A percentile compares a stretch with the other conserved stretches of the same genome.
Evolutionary conservation across 768 basidiomycete genomes (phyloP).

Genomic region (Russula abietina): DNA sequence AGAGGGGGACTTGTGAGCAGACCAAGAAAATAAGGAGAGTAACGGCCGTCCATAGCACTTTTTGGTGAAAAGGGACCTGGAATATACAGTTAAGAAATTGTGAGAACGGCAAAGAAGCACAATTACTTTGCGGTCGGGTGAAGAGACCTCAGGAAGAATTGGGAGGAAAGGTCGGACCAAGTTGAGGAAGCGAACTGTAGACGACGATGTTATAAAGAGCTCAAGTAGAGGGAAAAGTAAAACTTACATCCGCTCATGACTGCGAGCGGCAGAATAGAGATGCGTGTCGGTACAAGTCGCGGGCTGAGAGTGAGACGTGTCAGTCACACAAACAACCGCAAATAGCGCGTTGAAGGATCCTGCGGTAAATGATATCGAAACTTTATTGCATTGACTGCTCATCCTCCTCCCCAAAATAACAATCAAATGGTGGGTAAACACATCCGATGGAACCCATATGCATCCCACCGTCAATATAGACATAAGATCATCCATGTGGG

Average conservation of each 20-base stretch:
- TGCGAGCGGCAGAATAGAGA: slow-evolving; percentile 22
- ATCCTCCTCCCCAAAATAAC: background rate
- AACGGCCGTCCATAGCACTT: slow-evolving; percentile 97
- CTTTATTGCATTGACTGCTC: background rate
- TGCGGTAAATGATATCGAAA: background rate
- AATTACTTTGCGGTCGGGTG: slow-evolving; percentile 90
- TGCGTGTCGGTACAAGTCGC: slow-evolving; percentile 24
- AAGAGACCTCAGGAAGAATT: slow-evolving; percentile 94
- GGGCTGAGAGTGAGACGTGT: slow-evolving; percentile 14
- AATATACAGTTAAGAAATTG: slow-evolving; percentile 7
- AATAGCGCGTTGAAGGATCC: background rate
- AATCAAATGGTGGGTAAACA: slow-evolving; percentile 10
- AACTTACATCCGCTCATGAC: slow-evolving; percentile 79
- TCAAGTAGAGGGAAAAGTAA: background rate
- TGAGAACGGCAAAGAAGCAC: background rate
- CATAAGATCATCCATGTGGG: no score
- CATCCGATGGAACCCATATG: no score
- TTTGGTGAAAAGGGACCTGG: slow-evolving; percentile 97
- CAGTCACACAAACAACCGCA: slow-evolving; percentile 23
- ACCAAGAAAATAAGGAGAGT: slow-evolving; percentile 99
- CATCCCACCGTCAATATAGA: no score
- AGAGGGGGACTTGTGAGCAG: slow-evolving; percentile 97
- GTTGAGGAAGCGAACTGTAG: slow-evolving; percentile 89
- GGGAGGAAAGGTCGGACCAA: slow-evolving; percentile 97
- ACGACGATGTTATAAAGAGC: background rate